phyloP scores from a whole-genome alignment of 352 stramenopile genomes.

The Phytopythium sindhum region DNA sequence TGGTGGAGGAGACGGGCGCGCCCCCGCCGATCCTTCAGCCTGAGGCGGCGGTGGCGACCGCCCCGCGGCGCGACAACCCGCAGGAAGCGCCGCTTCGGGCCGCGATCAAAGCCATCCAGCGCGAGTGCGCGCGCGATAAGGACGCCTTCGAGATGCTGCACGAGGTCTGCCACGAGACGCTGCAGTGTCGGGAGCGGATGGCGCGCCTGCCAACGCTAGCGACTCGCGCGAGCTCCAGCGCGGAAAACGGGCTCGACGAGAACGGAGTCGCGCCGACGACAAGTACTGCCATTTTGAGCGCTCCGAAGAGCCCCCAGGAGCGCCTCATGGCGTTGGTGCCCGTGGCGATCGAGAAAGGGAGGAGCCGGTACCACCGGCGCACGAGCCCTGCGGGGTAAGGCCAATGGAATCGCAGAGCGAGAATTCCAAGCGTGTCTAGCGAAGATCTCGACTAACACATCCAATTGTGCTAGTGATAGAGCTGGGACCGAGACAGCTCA shows the following conservation, averaged over 20 bases:
- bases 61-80: constrained; percentile 13
- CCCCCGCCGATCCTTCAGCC: neutral
- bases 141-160: constrained; percentile 49
- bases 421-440: neutral
- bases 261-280: constrained; percentile 1
- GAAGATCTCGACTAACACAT: neutral
- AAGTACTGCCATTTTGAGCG: constrained; percentile 9
- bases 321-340: constrained; percentile 37
- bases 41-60: neutral
- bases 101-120: constrained; percentile 44
- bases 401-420: neutral
- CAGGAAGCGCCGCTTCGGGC: constrained; percentile 36
- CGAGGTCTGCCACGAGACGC: constrained; percentile 61
- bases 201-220: neutral
- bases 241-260: neutral
- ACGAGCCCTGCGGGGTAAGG: constrained; percentile 31
- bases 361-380: constrained; percentile 28
- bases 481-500: constrained; percentile 7
- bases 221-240: constrained; percentile 5
- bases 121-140: constrained; percentile 43
- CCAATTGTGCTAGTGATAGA: constrained; percentile 2
- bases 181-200: constrained; percentile 10
- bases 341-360: constrained; percentile 48
- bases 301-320: constrained; percentile 59
- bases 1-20: neutral